Conservation (phyloP, 257 asterid genomes). For the Ballota nigra region DNA sequence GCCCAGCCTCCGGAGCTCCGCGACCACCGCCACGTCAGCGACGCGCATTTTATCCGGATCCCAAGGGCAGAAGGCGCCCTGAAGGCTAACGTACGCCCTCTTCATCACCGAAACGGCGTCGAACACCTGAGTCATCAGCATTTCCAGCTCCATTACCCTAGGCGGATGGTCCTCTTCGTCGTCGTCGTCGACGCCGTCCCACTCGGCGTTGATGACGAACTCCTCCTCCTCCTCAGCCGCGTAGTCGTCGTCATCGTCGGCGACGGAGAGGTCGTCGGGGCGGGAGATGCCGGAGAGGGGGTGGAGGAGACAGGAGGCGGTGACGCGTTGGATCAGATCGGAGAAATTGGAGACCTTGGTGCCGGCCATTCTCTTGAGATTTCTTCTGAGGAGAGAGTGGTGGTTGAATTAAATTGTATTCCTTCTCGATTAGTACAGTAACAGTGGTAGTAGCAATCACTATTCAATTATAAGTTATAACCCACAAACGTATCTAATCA, state of each 20-base stretch:
- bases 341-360: conserved; percentile 79
- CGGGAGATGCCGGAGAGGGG: conserved; percentile 57
- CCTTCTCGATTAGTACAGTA: not conserved
- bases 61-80: conserved; percentile 91
- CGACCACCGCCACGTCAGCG: conserved; percentile 84
- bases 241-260: conserved; percentile 16
- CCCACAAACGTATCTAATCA: too few relatives aligned
- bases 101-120: conserved; percentile 82
- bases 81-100: conserved; percentile 81
- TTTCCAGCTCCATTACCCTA: conserved; percentile 59
- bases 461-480: too few relatives aligned
- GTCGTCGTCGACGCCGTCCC: conserved; percentile 10
- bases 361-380: conserved; percentile 62
- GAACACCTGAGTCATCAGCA: conserved; percentile 75
- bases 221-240: conserved; percentile 28
- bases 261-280: conserved; percentile 28
- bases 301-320: conserved; percentile 88
- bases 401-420: not conserved
- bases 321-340: conserved; percentile 94
- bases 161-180: conserved; percentile 26
- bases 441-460: not conserved
- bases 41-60: conserved; percentile 85
- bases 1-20: conserved; percentile 74
- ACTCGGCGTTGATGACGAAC: conserved; percentile 1
- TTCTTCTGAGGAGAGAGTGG: conserved; percentile 18